These are phyloP conservation scores for Melanogaster broomeanus DNA, from an alignment of 768 basidiomycete genomes.

Conservation along the genomic window DNA sequence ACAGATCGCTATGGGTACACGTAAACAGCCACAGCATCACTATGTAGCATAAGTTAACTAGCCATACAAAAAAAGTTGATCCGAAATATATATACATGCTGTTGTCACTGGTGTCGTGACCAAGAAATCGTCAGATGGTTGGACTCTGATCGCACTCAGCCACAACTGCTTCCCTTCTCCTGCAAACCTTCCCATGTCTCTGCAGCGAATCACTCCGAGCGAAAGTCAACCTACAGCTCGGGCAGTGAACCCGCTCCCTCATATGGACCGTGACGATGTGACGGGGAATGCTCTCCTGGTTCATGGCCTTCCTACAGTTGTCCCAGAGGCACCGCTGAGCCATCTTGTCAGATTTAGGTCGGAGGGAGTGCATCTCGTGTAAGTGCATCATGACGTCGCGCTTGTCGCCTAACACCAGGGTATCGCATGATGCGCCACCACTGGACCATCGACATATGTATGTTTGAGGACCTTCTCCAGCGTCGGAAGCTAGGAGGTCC, in stretches of 20 bases:
- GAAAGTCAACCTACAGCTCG: slow-evolving; percentile 16
- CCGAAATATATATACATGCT: no score
- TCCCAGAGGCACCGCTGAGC: slow-evolving; percentile 16
- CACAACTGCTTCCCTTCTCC: not conserved
- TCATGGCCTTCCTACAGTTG: slow-evolving; percentile 18
- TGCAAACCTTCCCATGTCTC: slow-evolving; percentile 21
- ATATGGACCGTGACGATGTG: slow-evolving; percentile 27
- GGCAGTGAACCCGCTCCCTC: slow-evolving; percentile 18
- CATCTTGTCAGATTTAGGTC: slow-evolving; percentile 9
- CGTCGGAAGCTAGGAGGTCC: not conserved
- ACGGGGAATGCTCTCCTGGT: slow-evolving; percentile 25
- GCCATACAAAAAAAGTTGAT: no score
- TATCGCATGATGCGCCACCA: not conserved
- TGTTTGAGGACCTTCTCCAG: not conserved
- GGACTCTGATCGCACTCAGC: not conserved
- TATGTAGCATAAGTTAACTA: no score
- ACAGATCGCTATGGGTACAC: no score
- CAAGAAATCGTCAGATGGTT: no score
- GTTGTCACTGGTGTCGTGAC: no score
- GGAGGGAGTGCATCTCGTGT: slow-evolving; percentile 4
- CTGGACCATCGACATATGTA: slow-evolving; percentile 16
- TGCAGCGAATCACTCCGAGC: slow-evolving; percentile 27
- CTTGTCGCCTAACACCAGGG: slow-evolving; percentile 2
- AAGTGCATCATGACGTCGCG: slow-evolving; percentile 15
- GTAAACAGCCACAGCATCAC: no score